phyloP scores from a whole-genome alignment of 768 basidiomycete genomes.

The Paxillus involutus region DNA sequence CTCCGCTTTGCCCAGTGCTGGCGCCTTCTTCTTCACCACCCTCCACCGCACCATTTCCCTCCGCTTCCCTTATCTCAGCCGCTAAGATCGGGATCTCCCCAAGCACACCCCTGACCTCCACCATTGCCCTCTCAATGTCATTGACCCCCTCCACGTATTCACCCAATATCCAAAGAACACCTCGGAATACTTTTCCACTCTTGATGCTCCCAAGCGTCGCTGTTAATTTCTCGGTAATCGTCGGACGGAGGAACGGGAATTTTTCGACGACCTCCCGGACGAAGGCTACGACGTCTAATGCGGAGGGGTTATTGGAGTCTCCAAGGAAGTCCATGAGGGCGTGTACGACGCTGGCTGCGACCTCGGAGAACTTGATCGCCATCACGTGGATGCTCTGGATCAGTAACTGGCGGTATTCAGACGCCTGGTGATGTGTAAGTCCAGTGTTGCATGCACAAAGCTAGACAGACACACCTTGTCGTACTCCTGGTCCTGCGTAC shows the following conservation, averaged over 20 bases:
- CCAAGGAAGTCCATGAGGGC: constrained; percentile 82
- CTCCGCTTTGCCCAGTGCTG: constrained; percentile 36
- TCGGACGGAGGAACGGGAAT: constrained; percentile 81
- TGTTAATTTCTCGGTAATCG: constrained; percentile 85
- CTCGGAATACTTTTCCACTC: constrained; percentile 95
- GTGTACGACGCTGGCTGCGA: constrained; percentile 93
- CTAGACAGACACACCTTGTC: constrained; percentile 65
- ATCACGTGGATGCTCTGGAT: constrained; percentile 97
- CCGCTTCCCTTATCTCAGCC: constrained; percentile 80
- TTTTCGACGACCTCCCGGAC: constrained; percentile 79
- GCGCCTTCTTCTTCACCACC: constrained; percentile 44
- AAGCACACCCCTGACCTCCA: constrained; percentile 78
- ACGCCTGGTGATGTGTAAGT: constrained; percentile 48
- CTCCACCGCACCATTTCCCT: constrained; percentile 49
- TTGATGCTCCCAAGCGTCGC: constrained; percentile 83
- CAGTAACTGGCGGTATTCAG: constrained; percentile 93
- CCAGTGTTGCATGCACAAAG: not conserved
- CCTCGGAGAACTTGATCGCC: constrained; percentile 95
- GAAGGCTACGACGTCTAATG: too few species aligned
- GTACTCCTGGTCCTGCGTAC: constrained; percentile 78
- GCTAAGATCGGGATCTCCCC: constrained; percentile 98
- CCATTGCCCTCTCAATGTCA: constrained; percentile 65
- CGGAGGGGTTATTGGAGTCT: constrained; percentile 37
- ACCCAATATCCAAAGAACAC: constrained; percentile 99
- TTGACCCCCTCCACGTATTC: constrained; percentile 66